Evolutionary conservation across 768 basidiomycete species (phyloP), one percentile per base, ranked within the genome.

Genomic region (Rhizopogon vesiculosus): DNA sequence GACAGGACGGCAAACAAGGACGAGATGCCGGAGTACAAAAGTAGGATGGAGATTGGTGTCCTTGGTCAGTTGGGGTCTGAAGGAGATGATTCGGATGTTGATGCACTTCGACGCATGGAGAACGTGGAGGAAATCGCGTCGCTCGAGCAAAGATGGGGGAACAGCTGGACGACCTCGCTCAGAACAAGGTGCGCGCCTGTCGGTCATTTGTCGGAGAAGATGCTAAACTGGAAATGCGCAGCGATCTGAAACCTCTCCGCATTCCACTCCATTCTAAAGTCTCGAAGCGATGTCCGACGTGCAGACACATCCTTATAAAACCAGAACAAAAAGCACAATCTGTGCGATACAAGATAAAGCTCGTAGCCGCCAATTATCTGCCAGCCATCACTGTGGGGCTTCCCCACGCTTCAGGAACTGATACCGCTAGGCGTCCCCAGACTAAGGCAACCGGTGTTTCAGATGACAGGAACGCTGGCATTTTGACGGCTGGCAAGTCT

Each of bases 261-360:
- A 91, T 98, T 62, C 94, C 93, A 0, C 78, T 99, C 0, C 92
- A 90, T 61, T 91, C 93, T 0, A 98, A 98, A 70, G 84, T 89
- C 51, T 93, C 94, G 3, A 98, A 98, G 72, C 91, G 97, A 4
- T 99, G 97, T 74, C 88, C 93, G 13, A 80, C 79, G 2, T 99
- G 97, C 68, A 86, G 91, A 16, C 96, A 98, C 70, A 97, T 98
- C 62, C 82, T 99, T 59, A 97, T 98, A 72, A 97, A 98, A 68
- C 97, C 97, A 3, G 97, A 99, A 69, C 90, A 95, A 66, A 99
- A 99, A 67, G 89, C 94, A 0, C 92, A 93, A 62, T 93, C 91
- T 16, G 88, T 91, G 39, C 84, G 93, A 16, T 98, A 87, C 79
- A 98, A 98, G 74, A 98, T 99, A 73, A 98, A 98, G 71, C 85